Evolutionary conservation across 1,284 basidiomycete species (phyloP).

Genomic region (Trichosporon asahii): DNA sequence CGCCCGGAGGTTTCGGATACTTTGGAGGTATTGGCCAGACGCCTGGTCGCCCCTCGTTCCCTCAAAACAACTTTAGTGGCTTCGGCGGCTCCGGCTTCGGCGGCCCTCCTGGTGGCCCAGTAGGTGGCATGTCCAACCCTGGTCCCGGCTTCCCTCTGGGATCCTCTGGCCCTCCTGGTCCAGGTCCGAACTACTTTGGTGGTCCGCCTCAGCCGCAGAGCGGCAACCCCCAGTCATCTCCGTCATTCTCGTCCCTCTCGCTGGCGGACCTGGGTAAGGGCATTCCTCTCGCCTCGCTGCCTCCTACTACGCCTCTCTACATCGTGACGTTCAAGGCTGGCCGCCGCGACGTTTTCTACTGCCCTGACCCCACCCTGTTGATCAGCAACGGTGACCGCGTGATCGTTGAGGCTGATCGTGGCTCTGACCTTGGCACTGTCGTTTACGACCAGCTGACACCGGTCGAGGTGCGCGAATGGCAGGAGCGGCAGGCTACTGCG

Average conservation of each 20-base stretch:
- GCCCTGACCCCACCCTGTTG: conserved; percentile 61
- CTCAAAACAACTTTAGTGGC: conserved; percentile 22
- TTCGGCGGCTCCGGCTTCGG: conserved; percentile 20
- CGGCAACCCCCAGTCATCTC: conserved; percentile 33
- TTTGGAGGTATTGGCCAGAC: conserved; percentile 22
- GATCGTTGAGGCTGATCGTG: conserved; percentile 90
- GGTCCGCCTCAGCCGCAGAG: conserved; percentile 12
- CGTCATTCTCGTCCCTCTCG: conserved; percentile 43
- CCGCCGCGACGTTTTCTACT: conserved; percentile 89
- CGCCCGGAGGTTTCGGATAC: conserved; percentile 26
- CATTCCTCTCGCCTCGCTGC: conserved; percentile 76
- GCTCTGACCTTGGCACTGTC: conserved; percentile 86
- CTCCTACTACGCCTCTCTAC: conserved; percentile 80
- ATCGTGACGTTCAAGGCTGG: conserved; percentile 98
- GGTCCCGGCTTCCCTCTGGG: conserved; percentile 7
- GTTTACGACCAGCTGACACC: conserved; percentile 86
- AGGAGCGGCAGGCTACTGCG: conserved; percentile 62
- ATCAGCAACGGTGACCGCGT: conserved; percentile 78
- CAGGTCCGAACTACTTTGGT: conserved; percentile 11
- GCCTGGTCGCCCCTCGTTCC: conserved; percentile 21
- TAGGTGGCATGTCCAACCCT: background rate
- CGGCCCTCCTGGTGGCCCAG: background rate
- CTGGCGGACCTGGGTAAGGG: conserved; percentile 80
- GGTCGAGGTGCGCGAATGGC: conserved; percentile 84
- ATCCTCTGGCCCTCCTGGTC: background rate